Base-by-base conservation (phyloP, 2,329 filamentous ascomycete species). In the Aplosporella prunicola region DNA sequence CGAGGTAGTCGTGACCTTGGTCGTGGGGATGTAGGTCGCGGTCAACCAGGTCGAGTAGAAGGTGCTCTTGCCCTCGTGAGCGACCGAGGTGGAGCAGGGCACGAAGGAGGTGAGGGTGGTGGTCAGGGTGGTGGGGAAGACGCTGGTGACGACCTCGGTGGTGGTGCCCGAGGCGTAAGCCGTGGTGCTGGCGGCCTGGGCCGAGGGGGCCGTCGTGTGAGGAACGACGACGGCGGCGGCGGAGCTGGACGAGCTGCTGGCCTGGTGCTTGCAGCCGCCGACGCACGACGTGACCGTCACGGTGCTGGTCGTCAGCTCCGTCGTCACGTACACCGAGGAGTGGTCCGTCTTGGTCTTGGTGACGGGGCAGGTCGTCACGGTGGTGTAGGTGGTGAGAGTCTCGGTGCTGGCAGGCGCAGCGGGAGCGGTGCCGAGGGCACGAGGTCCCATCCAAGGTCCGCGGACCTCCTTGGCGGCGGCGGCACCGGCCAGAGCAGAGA, bases 1-100 rank as follows among this genome's bases (percentile, higher is more conserved):
- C 11, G 37, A 34, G 37, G 15, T 18, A 26, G 46, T 43, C n/a
- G 45, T 45, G 29, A 49, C 45, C 28, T 55, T 55, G 15, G 50
- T 50, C 1, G 52, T 51, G 1, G 56, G 49, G 39, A 47, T 49
- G 47, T 51, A 55, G n/a, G 49, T 49, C 5, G 53, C 38, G 5
- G 56, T 61, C n/a, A 63, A 45, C 49, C 57, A 63, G 36, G 60
- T 62, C 3, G 53, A 57, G 51, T 60, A 62, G 47, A 51, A 50
- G 23, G 47, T 52, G 5, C 49, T 47, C 13, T 36, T 39, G 29
- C 49, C 55, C 39, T 44, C 47, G n/a, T 51, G 48, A 32, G 52
- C 56, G 23, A 62, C 52, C 10, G 54, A 41, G 5, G 57, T 59
- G 5, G 53, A 58, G 50, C 51, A 56, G 23, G 59, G 59, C 10